Conservation (phyloP, 1,139 yeast genomes). For the Pichia sp. region DNA sequence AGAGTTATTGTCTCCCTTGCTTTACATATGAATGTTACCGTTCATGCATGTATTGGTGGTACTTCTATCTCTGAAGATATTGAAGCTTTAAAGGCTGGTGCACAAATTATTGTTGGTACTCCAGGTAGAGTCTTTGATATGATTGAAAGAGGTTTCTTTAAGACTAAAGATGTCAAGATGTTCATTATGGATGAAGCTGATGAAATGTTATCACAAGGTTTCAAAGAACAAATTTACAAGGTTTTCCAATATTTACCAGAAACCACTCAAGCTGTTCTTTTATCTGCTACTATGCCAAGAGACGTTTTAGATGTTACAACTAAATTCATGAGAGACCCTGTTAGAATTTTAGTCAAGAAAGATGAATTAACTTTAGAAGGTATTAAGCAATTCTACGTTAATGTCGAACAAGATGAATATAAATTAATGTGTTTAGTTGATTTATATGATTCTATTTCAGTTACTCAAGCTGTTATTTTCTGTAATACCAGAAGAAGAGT, state of each 20-base stretch:
- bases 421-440: conserved; percentile 95
- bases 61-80: conserved; percentile 88
- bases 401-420: conserved; percentile 88
- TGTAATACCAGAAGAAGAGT: conserved; percentile 99
- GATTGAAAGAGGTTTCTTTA: conserved; percentile 91
- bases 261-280: conserved; percentile 91
- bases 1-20: conserved; percentile 93
- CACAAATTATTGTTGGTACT: conserved; percentile 96
- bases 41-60: conserved; percentile 99
- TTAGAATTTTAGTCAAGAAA: conserved; percentile 93
- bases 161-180: conserved; percentile 89
- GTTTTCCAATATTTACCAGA: conserved; percentile 91
- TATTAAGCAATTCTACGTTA: conserved; percentile 92
- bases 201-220: conserved; percentile 95
- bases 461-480: conserved; percentile 98
- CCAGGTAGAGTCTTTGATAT: conserved; percentile 99
- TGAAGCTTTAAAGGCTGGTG: conserved; percentile 86
- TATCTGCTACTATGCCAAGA: conserved; percentile 97
- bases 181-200: conserved; percentile 98
- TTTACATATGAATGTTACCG: conserved; percentile 85
- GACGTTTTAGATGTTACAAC: conserved; percentile 95
- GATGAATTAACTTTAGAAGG: conserved; percentile 98
- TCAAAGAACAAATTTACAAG: conserved; percentile 96
- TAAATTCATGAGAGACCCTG: conserved; percentile 96
- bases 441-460: conserved; percentile 94